These are phyloP conservation scores for Oryza rufipogon DNA, from an alignment of 176 grass and related monocot species.

Conservation along the genomic window DNA sequence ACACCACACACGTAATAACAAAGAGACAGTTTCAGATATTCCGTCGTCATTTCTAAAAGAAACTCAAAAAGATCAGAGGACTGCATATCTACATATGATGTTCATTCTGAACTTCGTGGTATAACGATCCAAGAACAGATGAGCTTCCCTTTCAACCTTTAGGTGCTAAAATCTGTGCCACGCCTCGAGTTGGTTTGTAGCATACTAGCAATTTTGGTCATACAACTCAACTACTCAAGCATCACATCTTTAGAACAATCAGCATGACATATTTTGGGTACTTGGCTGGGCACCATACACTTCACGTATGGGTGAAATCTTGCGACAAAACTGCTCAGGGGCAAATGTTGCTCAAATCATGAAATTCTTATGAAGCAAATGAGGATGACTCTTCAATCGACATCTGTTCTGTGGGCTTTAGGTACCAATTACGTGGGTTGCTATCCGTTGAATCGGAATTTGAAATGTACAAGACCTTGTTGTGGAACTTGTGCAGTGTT, in stretches of 20 bases:
- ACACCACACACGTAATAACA: not conserved
- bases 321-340: not conserved
- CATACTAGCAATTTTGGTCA: constrained; percentile 4
- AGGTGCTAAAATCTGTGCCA: constrained; percentile 6
- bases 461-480: constrained; percentile 68
- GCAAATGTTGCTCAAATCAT: constrained; percentile 1
- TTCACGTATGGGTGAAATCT: not conserved
- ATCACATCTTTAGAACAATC: constrained; percentile 3
- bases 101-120: constrained; percentile 11
- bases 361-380: constrained; percentile 35
- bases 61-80: not conserved
- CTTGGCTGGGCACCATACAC: not conserved
- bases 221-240: not conserved
- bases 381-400: constrained; percentile 54
- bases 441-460: constrained; percentile 47
- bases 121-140: constrained; percentile 2
- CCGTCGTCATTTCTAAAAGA: not conserved
- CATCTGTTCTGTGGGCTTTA: constrained; percentile 49
- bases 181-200: not conserved
- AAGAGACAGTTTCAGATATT: not conserved
- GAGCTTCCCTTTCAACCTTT: not conserved
- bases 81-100: constrained; percentile 18
- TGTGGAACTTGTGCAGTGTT: constrained; percentile 88
- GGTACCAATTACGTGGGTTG: constrained; percentile 57
- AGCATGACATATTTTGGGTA: not conserved